A percentile compares a stretch with the other conserved stretches of the same genome.
Evolutionary conservation across 306 rosid genomes (phyloP).

Genomic region (Casuarina glauca): DNA sequence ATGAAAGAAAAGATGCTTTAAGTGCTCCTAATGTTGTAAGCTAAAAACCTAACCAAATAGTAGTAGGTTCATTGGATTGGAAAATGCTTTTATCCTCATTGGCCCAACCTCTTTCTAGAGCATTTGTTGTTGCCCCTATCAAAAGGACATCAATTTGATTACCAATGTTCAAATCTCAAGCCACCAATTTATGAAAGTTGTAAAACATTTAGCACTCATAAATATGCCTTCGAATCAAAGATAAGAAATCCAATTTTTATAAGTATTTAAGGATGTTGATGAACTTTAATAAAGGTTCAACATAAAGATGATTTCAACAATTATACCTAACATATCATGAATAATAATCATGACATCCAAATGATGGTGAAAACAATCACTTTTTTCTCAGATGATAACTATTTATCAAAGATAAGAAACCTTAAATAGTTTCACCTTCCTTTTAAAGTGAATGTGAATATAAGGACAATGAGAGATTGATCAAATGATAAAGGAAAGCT

Average conservation of each 20-base stretch:
- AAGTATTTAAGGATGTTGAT: too few relatives aligned
- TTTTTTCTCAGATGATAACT: too few relatives aligned
- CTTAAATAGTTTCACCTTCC: not conserved
- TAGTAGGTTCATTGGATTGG: constrained; percentile 44
- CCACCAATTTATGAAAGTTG: constrained; percentile 64
- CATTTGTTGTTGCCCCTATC: constrained; percentile 46
- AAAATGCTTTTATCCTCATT: constrained; percentile 44
- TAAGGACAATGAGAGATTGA: not conserved
- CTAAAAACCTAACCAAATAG: constrained; percentile 54
- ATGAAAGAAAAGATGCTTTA: constrained; percentile 74
- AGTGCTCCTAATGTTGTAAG: constrained; percentile 76
- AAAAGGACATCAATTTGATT: constrained; percentile 63
- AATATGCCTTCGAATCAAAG: constrained; percentile 2
- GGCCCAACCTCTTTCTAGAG: constrained; percentile 48
- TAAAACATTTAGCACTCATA: constrained; percentile 3
- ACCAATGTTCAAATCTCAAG: constrained; percentile 58
- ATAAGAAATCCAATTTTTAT: not conserved
- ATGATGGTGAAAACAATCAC: too few relatives aligned
- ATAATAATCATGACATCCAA: too few relatives aligned
- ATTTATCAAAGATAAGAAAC: not conserved
- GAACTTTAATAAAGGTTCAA: too few relatives aligned
- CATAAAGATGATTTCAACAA: too few relatives aligned
- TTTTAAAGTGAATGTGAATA: not conserved
- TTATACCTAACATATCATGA: too few relatives aligned
- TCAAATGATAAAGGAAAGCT: too few relatives aligned